Conservation (phyloP, 805 yeast genomes). For the Saturnispora bothae region DNA sequence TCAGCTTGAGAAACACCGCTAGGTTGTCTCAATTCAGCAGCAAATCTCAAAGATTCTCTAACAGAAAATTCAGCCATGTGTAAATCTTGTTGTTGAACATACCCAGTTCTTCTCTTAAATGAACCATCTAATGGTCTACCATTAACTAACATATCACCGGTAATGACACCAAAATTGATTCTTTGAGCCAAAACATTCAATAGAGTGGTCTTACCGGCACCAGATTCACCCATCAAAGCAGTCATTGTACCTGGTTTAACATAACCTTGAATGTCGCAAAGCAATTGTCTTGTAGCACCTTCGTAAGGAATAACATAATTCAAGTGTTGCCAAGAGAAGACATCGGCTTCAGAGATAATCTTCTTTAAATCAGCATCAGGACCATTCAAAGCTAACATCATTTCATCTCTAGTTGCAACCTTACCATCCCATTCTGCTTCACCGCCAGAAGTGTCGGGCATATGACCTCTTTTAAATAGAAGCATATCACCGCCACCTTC, state of each 20-base stretch:
- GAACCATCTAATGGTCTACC: constrained; percentile 39
- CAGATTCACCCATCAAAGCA: constrained; percentile 53
- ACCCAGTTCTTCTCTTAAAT: constrained; percentile 45
- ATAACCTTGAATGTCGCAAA: constrained; percentile 35
- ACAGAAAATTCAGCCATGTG: constrained; percentile 43
- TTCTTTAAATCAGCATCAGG: constrained; percentile 26
- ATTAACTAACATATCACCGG: constrained; percentile 48
- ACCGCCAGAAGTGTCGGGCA: constrained; percentile 22
- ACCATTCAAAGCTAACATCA: constrained; percentile 22
- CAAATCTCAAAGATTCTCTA: constrained; percentile 38
- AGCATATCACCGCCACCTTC: constrained; percentile 27
- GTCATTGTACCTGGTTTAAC: constrained; percentile 45
- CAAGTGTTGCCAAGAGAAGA: constrained; percentile 56
- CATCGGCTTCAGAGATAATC: constrained; percentile 38
- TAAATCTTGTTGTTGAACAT: constrained; percentile 46
- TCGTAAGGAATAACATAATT: constrained; percentile 45
- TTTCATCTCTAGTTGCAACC: constrained; percentile 24
- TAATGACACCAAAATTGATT: constrained; percentile 39
- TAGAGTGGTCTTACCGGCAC: constrained; percentile 52
- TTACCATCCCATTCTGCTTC: constrained; percentile 34
- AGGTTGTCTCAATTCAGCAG: constrained; percentile 39
- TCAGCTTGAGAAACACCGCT: constrained; percentile 28
- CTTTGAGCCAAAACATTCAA: constrained; percentile 45
- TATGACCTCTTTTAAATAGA: constrained; percentile 34
- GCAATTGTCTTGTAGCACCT: constrained; percentile 31